Evolutionary conservation across 2,329 filamentous ascomycete genomes (phyloP).

Genomic region (Chaetomium sp.): DNA sequence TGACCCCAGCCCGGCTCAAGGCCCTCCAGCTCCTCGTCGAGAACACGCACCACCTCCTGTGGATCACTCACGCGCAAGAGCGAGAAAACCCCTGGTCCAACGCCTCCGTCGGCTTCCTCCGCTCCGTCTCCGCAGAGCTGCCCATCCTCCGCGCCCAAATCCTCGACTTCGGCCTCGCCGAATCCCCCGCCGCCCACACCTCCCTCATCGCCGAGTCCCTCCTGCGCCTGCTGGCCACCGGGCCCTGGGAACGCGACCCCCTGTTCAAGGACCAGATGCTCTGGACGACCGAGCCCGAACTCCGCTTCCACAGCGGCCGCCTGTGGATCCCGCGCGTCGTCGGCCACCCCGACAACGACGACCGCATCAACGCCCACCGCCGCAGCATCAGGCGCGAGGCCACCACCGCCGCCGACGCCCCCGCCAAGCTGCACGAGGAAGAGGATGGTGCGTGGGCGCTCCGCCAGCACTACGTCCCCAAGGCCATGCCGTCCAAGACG

Average conservation of each 20-base stretch:
- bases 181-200: neutral
- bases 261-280: neutral
- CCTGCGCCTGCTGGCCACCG: too few species aligned
- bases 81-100: neutral
- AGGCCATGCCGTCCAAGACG: too few species aligned
- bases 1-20: neutral
- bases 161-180: neutral
- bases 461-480: too few species aligned
- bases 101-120: neutral
- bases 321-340: neutral
- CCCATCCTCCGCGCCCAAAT: neutral
- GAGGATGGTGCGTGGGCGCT: too few species aligned
- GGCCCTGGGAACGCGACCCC: too few species aligned
- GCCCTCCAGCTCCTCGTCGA: too few species aligned
- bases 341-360: neutral
- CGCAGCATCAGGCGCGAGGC: neutral
- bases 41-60: slow-evolving; percentile 11
- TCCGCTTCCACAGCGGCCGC: neutral
- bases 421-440: too few species aligned
- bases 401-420: too few species aligned
- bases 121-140: neutral
- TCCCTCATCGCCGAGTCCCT: neutral
- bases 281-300: neutral
- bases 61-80: slow-evolving; percentile 18
- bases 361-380: neutral